Base-by-base conservation (phyloP, 306 rosid species). In the Quercus bicolor region DNA sequence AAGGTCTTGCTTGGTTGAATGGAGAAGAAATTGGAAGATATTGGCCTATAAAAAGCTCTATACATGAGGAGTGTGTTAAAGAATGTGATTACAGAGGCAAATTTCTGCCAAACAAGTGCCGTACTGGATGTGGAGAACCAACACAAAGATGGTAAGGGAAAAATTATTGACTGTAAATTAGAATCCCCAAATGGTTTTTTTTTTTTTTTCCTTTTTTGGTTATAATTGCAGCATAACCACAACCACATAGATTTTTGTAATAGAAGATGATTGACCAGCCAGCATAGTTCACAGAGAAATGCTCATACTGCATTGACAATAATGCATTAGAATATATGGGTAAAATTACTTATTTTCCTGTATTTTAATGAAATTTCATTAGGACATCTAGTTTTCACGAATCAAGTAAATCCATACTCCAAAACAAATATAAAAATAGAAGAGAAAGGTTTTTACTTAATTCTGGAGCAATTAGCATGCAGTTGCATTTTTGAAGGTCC, bases 11-110 rank as follows among this genome's bases (percentile, higher is more conserved):
- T 73, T 94, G 98, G 98, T 85, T 94, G 83, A 94, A 94, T 73
- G 98, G 97, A 66, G 97, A 94, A 88, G 97, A 92, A 90, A 91
- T 94, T 20, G 98, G 98, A 86, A 89, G 97, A 92, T 94, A 91
- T 83, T 94, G 97, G 97, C 91, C 98, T 12, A 79, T 93, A 84
- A 78, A 43, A 81, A 91, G 86, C 87, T 89, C 88, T 60, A 62
- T 77, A 68, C 85, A 81, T 45, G 86, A 84, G 73, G 72, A 82
- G 55, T 94, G 98, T 82, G 94, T 94, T 86, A 20, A 88, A 70
- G 85, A 86, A 86, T 92, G 98, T 28, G 91, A 94, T 74, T 94
- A 94, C 72, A 86, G 98, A 84, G 97, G 98, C 29, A 91, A 89
- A 80, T 91, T 92, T 83, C 77, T 72, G 69, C 97, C 98, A 14